Evolutionary conservation across 345 rosid genomes (phyloP), one percentile per base, ranked within the genome.

Genomic region (Raphanus sativus): DNA sequence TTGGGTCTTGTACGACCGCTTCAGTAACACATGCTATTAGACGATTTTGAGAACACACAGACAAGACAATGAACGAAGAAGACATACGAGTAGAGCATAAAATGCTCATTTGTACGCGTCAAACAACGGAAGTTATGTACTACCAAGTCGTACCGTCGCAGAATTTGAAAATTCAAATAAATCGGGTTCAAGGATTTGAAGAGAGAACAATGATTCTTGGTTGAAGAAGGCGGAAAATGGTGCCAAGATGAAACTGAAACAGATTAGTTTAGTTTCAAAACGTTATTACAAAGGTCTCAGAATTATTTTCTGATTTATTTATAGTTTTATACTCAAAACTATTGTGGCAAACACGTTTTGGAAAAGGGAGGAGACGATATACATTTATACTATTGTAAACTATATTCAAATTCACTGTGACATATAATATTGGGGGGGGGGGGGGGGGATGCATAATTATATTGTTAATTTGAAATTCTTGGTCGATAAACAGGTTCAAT

Each of bases 101-200:
- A 34, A 81, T 92, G 92, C 87, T 90, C 7, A 82, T 94, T 7
- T 85, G 88, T 5, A 92, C 92, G 48, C 88, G 89, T 6, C 98
- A 90, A 81, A 92, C 58, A 26, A 89, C 96, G 0, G 83, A 92
- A 45, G 88, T 89, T 5, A 84, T 89, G 80, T 90, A 86, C 54
- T 94, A 90, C 76, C 92, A 86, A 76, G 76, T 87, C 54, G 85
- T 85, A 40, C 97, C 98, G n/a, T 92, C 97, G 1, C 89, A 94
- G 75, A 83, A 85, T 1, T 80, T 92, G 32, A 83, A 86, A 82
- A 87, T 94, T 72, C 95, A 88, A 59, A 74, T 86, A 9, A 87
- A 86, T 76, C 84, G 76, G 0, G 58, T 34, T 33, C 63, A 72
- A 60, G 64, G 34, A 32, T 78, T 11, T 7, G 78, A 73, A 54